Base-by-base conservation (phyloP, 768 basidiomycete species). In the Gelatoporia subvermispora region DNA sequence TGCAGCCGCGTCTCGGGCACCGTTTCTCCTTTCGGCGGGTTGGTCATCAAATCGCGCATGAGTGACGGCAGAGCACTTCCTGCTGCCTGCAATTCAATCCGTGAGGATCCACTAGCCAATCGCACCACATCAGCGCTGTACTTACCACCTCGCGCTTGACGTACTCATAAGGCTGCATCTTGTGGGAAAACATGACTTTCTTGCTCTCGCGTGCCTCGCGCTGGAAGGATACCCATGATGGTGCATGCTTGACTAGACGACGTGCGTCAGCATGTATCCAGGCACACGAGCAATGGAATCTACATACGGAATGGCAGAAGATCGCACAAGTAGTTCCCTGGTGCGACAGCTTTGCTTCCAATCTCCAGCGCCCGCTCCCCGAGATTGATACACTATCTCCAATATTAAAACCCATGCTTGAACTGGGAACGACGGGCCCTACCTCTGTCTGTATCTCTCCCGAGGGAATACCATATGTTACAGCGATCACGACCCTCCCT, bases 281-380 rank as follows among this genome's bases (percentile, higher is more conserved):
- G 9, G 18, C 11, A 24, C 8, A 25, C 7, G 28, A 5, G 13
- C 7, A 13, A 31, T 23, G 28, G 21, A 23, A 10, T 20, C 4
- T 4, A 53, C 55, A 22, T 25, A 56, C 55, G 35, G 3, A 25
- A 21, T 3, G 55, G 55, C 9, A 56, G 25, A 3, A 47, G 10
- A 18, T 56, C 55, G 5, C 78, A 72, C 1, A 77, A 58, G 49
- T 69, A 77, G 18, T 63, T 52, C 4, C 74, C 76, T 1, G 72
- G 71, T 8, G 65, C 51, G 0, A 65, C 58, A 1, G 72, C 71
- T 13, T 60, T 47, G 5, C 54, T 57, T 31, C 73, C 53, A 4
- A 60, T 57, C 2, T 62, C 50, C 13, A 69, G 54, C 2, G 72
- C 70, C 7, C 65, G 55, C 22, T 75, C 68, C 0, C 72, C 74